A percentile compares a stretch with the other conserved stretches of the same genome.
Evolutionary conservation across 2,329 filamentous ascomycete species (phyloP).

Genomic region (Aspergillus pseudonomiae): DNA sequence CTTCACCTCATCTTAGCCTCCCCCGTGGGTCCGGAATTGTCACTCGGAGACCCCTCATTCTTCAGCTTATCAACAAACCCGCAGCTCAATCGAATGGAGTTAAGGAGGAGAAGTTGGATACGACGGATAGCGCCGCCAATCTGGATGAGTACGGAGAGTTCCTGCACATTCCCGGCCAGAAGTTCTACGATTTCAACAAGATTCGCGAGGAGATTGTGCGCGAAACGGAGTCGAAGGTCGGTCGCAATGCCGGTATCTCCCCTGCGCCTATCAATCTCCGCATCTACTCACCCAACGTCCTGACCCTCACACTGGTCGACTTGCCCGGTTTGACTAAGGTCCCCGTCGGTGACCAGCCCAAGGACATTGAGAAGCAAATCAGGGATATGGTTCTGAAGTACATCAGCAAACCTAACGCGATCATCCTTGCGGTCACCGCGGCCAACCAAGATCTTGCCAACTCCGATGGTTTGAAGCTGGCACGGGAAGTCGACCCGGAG

Average conservation of each 20-base stretch:
- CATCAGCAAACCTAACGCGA: slow-evolving; percentile 97
- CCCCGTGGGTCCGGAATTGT: slow-evolving; percentile 98
- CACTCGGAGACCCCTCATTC: slow-evolving; percentile 89
- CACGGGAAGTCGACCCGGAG: slow-evolving; percentile 94
- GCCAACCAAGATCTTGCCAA: slow-evolving; percentile 98
- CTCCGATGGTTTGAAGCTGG: slow-evolving; percentile 95
- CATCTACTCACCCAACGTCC: slow-evolving; percentile 97
- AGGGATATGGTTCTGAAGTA: slow-evolving; percentile 98
- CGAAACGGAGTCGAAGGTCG: slow-evolving; percentile 96
- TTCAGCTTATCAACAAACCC: slow-evolving; percentile 94
- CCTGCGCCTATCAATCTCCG: slow-evolving; percentile 95
- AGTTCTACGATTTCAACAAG: slow-evolving; percentile 98
- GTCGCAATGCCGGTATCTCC: slow-evolving; percentile 93
- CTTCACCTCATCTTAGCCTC: slow-evolving; percentile 60
- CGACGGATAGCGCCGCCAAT: slow-evolving; percentile 85
- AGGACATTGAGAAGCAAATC: slow-evolving; percentile 96
- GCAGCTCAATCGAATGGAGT: slow-evolving; percentile 71
- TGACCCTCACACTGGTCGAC: slow-evolving; percentile 95
- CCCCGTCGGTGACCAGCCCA: slow-evolving; percentile 91
- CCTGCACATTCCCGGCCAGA: slow-evolving; percentile 93
- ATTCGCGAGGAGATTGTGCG: slow-evolving; percentile 96
- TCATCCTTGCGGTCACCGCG: slow-evolving; percentile 93
- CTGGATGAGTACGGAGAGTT: slow-evolving; percentile 98
- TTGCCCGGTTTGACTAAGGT: slow-evolving; percentile 95
- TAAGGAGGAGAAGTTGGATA: slow-evolving; percentile 64